Evolutionary conservation across 371 early-diverging fungal genomes (phyloP).

Genomic region (Mucor indicus): DNA sequence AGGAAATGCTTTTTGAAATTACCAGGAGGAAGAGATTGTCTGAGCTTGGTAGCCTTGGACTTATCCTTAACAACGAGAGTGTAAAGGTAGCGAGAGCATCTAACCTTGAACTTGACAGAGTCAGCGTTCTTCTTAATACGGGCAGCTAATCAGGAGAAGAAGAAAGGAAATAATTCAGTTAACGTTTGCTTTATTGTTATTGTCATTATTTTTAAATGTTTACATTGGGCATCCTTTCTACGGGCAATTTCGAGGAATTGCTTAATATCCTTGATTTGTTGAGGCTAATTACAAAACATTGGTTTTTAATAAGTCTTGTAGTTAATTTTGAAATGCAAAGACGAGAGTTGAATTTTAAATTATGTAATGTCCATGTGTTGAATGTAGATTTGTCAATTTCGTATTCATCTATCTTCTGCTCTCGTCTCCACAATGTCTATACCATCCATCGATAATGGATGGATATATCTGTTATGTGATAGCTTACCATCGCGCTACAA

Average conservation of each 20-base stretch:
- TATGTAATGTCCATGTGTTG: background rate
- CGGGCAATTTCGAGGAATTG: slow-evolving; percentile 95
- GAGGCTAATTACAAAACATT: slow-evolving; percentile 65
- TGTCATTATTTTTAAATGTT: slow-evolving; percentile 13
- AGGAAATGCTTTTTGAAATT: slow-evolving; percentile 15
- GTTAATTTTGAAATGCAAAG: background rate
- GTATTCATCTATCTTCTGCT: slow-evolving; percentile 7
- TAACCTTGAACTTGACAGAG: slow-evolving; percentile 97
- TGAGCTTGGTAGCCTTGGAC: slow-evolving; percentile 96
- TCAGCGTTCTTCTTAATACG: slow-evolving; percentile 97
- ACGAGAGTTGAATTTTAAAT: background rate
- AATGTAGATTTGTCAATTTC: background rate
- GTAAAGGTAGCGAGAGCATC: slow-evolving; percentile 97
- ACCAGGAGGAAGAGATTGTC: slow-evolving; percentile 89
- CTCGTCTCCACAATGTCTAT: no score
- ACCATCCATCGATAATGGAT: slow-evolving; percentile 3
- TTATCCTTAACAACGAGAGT: slow-evolving; percentile 95
- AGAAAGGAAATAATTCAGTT: background rate
- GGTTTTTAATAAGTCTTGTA: background rate
- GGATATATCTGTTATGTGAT: background rate
- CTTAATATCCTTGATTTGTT: slow-evolving; percentile 97
- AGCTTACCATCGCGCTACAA: slow-evolving; percentile 26
- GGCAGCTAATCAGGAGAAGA: slow-evolving; percentile 56
- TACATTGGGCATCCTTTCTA: slow-evolving; percentile 94
- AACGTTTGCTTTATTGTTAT: background rate